Conservation (phyloP, 1,139 yeast genomes). For the Saccharomycopsis crataegensis region DNA sequence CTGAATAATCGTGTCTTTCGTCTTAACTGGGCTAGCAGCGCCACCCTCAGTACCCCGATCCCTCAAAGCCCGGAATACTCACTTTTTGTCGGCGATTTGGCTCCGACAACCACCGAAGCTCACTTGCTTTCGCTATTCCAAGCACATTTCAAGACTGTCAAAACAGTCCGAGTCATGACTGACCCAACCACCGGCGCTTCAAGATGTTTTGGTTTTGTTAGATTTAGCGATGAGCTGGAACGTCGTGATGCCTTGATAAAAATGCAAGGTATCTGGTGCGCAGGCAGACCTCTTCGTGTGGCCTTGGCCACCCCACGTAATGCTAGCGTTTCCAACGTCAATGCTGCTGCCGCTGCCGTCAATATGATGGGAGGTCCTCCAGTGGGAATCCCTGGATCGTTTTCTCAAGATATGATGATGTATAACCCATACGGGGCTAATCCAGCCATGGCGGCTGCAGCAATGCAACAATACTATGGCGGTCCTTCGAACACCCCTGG, state of each 20-base stretch:
- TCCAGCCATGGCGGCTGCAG: not conserved
- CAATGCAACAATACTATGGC: constrained; percentile 9
- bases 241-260: constrained; percentile 58
- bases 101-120: constrained; percentile 67
- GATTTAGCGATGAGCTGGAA: constrained; percentile 56
- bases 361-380: constrained; percentile 1
- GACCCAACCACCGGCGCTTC: constrained; percentile 67
- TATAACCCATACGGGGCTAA: constrained; percentile 7
- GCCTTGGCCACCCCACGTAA: constrained; percentile 59
- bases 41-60: constrained; percentile 46
- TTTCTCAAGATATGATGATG: constrained; percentile 13
- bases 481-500: constrained; percentile 7
- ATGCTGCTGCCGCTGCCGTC: constrained; percentile 13
- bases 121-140: constrained; percentile 61
- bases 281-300: constrained; percentile 68
- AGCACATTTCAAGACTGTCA: constrained; percentile 52
- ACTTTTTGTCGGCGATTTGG: constrained; percentile 71
- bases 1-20: constrained; percentile 46
- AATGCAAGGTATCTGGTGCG: constrained; percentile 70
- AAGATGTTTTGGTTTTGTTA: constrained; percentile 71
- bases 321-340: constrained; percentile 14
- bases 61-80: constrained; percentile 50
- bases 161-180: constrained; percentile 67
- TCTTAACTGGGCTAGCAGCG: constrained; percentile 70
- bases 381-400: not conserved